A percentile compares a stretch with the other conserved stretches of the same genome.
Evolutionary conservation across 257 asterid species (phyloP).

Genomic region (Haberlea rhodopensis): DNA sequence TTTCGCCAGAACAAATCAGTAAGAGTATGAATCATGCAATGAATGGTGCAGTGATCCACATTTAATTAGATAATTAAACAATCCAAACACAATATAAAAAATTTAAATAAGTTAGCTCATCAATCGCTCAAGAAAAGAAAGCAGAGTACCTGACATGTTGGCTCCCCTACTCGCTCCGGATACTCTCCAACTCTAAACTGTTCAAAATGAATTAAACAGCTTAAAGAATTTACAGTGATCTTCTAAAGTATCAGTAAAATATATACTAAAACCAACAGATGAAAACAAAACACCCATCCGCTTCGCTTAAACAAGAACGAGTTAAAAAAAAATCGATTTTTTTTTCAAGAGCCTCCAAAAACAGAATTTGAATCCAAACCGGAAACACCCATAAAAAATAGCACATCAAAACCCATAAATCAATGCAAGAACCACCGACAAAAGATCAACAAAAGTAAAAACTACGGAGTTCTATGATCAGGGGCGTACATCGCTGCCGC

Average conservation of each 20-base stretch:
- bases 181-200: slow-evolving; percentile 55
- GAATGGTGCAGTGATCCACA: background rate
- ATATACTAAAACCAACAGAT: slow-evolving; percentile 7
- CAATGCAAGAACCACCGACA: slow-evolving; percentile 4
- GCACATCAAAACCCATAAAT: slow-evolving; percentile 15
- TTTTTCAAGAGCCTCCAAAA: background rate
- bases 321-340: background rate
- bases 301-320: background rate
- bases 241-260: background rate
- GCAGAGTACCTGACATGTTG: slow-evolving; percentile 67
- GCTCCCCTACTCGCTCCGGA: slow-evolving; percentile 87
- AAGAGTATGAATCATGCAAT: background rate
- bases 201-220: background rate
- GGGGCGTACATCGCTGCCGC: slow-evolving; percentile 48
- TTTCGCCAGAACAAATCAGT: slow-evolving; percentile 15
- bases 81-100: background rate
- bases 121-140: slow-evolving; percentile 1
- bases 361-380: background rate
- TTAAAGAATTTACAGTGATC: background rate
- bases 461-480: background rate
- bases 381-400: background rate
- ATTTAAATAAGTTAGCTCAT: background rate
- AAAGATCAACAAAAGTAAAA: background rate
- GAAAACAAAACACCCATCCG: background rate
- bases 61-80: background rate